A percentile compares a stretch with the other conserved stretches of the same genome.
phyloP scores from a whole-genome alignment of 2,329 filamentous ascomycete species.

The Alternaria consortialis region DNA sequence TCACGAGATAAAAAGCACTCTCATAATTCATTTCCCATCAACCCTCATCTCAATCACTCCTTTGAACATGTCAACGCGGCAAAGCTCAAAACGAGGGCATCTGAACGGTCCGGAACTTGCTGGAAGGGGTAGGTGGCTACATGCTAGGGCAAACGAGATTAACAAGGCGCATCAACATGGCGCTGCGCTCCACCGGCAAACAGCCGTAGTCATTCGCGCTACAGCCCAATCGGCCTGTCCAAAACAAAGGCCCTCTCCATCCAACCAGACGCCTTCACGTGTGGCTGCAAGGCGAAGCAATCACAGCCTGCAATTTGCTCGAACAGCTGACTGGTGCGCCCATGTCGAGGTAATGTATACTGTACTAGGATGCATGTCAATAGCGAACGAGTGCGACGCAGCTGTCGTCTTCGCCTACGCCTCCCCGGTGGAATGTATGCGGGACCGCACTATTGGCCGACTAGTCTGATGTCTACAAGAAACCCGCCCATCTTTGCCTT shows the following conservation, averaged over 20 bases:
- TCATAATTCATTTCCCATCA: constrained; percentile 7
- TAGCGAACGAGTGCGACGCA: not conserved
- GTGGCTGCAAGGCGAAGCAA: not conserved
- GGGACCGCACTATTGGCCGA: constrained; percentile 17
- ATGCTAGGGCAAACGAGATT: constrained; percentile 33
- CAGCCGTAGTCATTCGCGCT: constrained; percentile 6
- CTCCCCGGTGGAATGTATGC: constrained; percentile 5
- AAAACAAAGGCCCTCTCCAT: not conserved
- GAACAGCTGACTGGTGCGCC: not conserved
- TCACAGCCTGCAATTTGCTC: not conserved
- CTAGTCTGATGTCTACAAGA: constrained; percentile 9
- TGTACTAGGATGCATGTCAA: constrained; percentile 4
- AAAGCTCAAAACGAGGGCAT: not conserved
- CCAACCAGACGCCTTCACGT: not conserved
- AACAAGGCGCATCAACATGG: constrained; percentile 31
- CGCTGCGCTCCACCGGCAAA: constrained; percentile 4
- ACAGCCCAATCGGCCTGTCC: not conserved
- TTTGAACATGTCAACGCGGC: not conserved
- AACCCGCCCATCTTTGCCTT: constrained; percentile 6
- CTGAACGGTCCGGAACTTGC: constrained; percentile 4
- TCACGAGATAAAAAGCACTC: constrained; percentile 21
- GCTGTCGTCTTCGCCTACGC: constrained; percentile 5
- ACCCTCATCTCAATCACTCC: not conserved
- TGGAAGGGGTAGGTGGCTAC: constrained; percentile 20
- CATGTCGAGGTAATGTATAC: not conserved